Conservation (phyloP, 2,329 filamentous ascomycete genomes). For the Zalaria sp. region DNA sequence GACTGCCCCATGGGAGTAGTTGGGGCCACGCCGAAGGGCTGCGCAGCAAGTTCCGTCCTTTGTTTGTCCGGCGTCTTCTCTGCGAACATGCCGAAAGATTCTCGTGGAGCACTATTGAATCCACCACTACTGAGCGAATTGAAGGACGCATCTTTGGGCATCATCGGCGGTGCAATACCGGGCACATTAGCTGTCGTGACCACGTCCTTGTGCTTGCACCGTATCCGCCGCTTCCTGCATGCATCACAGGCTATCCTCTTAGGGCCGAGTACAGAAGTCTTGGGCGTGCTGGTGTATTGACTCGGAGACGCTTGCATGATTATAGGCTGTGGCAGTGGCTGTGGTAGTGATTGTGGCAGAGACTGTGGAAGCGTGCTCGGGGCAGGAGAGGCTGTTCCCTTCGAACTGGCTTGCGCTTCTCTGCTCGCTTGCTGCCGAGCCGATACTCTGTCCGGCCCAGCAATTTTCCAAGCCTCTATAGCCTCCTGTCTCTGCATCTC, state of each 20-base stretch:
- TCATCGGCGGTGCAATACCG: neutral
- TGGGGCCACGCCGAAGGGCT: conserved; percentile 1
- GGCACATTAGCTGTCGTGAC: conserved; percentile 11
- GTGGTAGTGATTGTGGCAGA: conserved; percentile 14
- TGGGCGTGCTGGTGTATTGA: conserved; percentile 33
- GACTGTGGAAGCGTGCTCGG: neutral
- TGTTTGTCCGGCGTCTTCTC: neutral
- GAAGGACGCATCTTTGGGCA: neutral
- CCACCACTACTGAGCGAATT: neutral
- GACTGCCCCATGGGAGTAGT: conserved; percentile 1
- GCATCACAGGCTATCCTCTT: conserved; percentile 48
- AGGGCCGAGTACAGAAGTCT: conserved; percentile 44
- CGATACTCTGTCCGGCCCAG: conserved; percentile 29
- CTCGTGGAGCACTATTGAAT: neutral
- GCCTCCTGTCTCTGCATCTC: conserved; percentile 40
- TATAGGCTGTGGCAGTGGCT: conserved; percentile 1
- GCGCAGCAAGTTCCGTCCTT: neutral
- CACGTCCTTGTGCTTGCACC: conserved; percentile 49
- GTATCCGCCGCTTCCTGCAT: conserved; percentile 46
- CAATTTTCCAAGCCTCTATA: conserved; percentile 27
- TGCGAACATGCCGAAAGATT: conserved; percentile 4
- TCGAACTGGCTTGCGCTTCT: conserved; percentile 6
- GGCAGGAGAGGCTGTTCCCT: neutral
- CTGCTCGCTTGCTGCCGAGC: conserved; percentile 19
- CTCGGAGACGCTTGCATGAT: conserved; percentile 7